Conservation (phyloP, 352 stramenopile genomes). For the Globisporangium recalcitrans region DNA sequence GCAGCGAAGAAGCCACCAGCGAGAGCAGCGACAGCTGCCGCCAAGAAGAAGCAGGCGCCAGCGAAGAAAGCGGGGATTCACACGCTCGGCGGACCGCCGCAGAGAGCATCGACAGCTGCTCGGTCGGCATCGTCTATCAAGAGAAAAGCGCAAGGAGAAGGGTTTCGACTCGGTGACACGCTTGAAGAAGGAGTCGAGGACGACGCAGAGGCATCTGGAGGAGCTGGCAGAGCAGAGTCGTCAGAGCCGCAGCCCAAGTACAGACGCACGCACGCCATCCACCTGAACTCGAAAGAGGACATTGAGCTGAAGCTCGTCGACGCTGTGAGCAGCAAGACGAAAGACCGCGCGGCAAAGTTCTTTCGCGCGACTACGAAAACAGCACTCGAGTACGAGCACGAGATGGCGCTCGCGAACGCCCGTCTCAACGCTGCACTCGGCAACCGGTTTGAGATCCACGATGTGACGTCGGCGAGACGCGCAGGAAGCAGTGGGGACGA, state of each 20-base stretch:
- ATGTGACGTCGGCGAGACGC: constrained; percentile 23
- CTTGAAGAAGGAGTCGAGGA: constrained; percentile 26
- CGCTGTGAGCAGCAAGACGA: constrained; percentile 52
- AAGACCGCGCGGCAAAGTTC: constrained; percentile 66
- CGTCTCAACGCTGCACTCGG: constrained; percentile 63
- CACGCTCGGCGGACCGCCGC: constrained; percentile 31
- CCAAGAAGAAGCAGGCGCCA: constrained; percentile 10
- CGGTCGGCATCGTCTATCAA: constrained; percentile 25
- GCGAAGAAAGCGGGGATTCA: constrained; percentile 36
- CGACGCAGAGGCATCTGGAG: neutral
- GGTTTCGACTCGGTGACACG: constrained; percentile 51
- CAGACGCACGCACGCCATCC: constrained; percentile 38
- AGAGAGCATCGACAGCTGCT: constrained; percentile 4
- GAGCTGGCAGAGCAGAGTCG: neutral
- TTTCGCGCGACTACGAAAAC: constrained; percentile 70
- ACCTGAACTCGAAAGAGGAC: constrained; percentile 76
- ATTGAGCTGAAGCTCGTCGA: constrained; percentile 57
- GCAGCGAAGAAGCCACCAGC: constrained; percentile 8
- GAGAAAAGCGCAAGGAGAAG: constrained; percentile 37
- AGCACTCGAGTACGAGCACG: constrained; percentile 79
- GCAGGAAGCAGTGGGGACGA: constrained; percentile 10
- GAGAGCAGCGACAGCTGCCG: neutral
- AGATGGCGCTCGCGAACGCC: constrained; percentile 65
- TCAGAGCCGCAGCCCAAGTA: constrained; percentile 36
- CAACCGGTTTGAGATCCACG: constrained; percentile 54